A percentile compares a stretch with the other conserved stretches of the same genome.
These are phyloP conservation scores for Astragalus membranaceus DNA, from an alignment of 306 rosid genomes.

Conservation along the genomic window DNA sequence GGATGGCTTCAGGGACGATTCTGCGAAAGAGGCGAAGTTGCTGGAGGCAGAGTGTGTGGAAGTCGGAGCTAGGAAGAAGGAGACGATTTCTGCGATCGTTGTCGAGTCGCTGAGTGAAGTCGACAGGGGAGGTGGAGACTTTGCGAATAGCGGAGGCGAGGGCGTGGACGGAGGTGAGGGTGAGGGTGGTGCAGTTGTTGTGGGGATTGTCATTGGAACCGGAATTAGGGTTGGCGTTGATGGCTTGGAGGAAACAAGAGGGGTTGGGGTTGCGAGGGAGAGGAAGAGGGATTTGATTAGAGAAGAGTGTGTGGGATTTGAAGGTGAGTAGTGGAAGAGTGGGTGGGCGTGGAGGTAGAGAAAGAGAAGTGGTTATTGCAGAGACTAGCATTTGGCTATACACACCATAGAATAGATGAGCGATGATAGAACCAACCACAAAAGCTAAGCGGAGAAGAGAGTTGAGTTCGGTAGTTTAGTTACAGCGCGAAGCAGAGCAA, in stretches of 20 bases:
- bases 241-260: conserved; percentile 38
- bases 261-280: conserved; percentile 17
- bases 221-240: conserved; percentile 29
- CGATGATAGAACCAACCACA: too few relatives aligned
- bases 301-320: conserved; percentile 12
- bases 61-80: conserved; percentile 73
- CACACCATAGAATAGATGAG: too few relatives aligned
- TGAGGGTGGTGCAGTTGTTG: conserved; percentile 18
- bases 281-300: neutral
- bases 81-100: conserved; percentile 34
- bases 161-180: conserved; percentile 68
- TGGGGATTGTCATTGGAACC: conserved; percentile 34
- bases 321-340: conserved; percentile 13
- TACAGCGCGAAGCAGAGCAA: too few relatives aligned
- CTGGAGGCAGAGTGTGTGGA: conserved; percentile 62
- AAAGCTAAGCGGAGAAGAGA: too few relatives aligned
- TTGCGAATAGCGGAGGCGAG: conserved; percentile 64
- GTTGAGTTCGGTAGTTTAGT: too few relatives aligned
- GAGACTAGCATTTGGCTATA: conserved; percentile 24
- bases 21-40: conserved; percentile 80
- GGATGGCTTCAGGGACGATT: conserved; percentile 57
- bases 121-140: conserved; percentile 74
- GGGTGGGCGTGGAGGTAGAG: conserved; percentile 16
- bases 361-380: neutral
- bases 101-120: conserved; percentile 61